Base-by-base conservation (phyloP, 805 yeast species). In the Saturnispora ahearnii region DNA sequence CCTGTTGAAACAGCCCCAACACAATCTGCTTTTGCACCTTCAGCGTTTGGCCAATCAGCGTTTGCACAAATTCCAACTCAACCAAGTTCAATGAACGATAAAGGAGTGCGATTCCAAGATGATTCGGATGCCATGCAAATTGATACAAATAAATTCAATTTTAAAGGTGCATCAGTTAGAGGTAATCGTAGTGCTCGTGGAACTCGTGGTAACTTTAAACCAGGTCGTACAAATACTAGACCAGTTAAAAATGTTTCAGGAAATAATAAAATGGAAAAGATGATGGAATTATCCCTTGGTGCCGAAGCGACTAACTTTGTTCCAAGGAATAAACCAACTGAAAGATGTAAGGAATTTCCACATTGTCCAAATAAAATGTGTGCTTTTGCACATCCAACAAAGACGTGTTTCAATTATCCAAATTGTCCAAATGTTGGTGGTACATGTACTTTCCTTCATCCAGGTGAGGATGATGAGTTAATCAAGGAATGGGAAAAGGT, bases 391-490 rank as follows among this genome's bases (percentile, higher is more conserved):
- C 96, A 89, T 67, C 96, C 96, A 22, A 79, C 87, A 1, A 84
- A 77, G 58, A 72, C 72, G 6, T 88, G 96, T 65, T 78, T 75
- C 66, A 78, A 79, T 6, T 87, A 73, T 63, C 93, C 93, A 50
- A 77, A 82, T 58, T 88, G 96, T 68, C 75, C 87, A 26, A 82
- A 84, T 58, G 76, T 82, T 3, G 82, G 84, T 33, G 95, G 95
- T 10, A 85, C 93, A 0, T 88, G 96, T 68, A 81, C 79, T 55
- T 87, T 71, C 59, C 69, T 89, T 56, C 96, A 88, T 63, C 90
- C 95, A 10, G 85, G 85, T 53, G 88, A 88, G 68, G 96, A 88
- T 65, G 84, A 77, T 58, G 85, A 73, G 32, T 70, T 86, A 59
- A 78, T 84, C 68, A 79, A 78, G 36, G 85, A 81, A 61, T 70